Percentiles rank a stretch among this genome's conserved stretches.
Conservation (phyloP, 441 rosid genomes). For the Brassica balearica region DNA sequence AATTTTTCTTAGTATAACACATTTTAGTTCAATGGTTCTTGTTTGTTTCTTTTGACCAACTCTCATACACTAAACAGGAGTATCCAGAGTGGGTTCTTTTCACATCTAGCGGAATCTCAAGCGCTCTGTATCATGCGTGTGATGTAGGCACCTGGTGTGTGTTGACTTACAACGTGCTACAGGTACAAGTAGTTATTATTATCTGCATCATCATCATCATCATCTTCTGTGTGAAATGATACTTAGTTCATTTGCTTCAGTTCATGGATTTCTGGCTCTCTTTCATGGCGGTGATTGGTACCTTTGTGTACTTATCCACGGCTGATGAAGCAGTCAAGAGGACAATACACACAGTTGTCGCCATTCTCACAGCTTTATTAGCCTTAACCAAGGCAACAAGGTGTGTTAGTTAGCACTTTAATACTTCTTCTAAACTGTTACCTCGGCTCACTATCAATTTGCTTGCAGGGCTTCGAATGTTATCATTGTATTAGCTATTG, state of each 20-base stretch:
- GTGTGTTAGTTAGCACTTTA: slow-evolving; percentile 45
- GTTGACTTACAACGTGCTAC: slow-evolving; percentile 75
- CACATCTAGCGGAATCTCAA: slow-evolving; percentile 90
- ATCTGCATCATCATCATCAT: slow-evolving; percentile 22
- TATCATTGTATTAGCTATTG: slow-evolving; percentile 84
- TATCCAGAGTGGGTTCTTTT: slow-evolving; percentile 97
- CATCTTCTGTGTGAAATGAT: slow-evolving; percentile 26
- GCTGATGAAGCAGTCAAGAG: slow-evolving; percentile 76
- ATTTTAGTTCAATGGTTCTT: slow-evolving; percentile 8
- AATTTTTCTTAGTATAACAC: slow-evolving; percentile 36
- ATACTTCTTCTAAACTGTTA: slow-evolving; percentile 1
- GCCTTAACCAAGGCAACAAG: slow-evolving; percentile 97
- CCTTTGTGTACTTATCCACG: slow-evolving; percentile 81
- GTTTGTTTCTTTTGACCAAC: slow-evolving; percentile 11
- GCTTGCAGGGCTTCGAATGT: slow-evolving; percentile 82
- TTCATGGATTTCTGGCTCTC: slow-evolving; percentile 99
- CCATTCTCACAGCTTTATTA: slow-evolving; percentile 90
- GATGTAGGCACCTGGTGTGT: slow-evolving; percentile 97
- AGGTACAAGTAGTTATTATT: slow-evolving; percentile 55
- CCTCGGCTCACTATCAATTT: slow-evolving; percentile 34
- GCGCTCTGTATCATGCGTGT: slow-evolving; percentile 96
- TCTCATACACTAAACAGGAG: slow-evolving; percentile 57
- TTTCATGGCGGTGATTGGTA: slow-evolving; percentile 96
- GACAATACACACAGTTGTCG: slow-evolving; percentile 88
- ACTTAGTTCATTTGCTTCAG: slow-evolving; percentile 54